Conservation (phyloP, 2,329 filamentous ascomycete species). For the Paradendryphiella salina region DNA sequence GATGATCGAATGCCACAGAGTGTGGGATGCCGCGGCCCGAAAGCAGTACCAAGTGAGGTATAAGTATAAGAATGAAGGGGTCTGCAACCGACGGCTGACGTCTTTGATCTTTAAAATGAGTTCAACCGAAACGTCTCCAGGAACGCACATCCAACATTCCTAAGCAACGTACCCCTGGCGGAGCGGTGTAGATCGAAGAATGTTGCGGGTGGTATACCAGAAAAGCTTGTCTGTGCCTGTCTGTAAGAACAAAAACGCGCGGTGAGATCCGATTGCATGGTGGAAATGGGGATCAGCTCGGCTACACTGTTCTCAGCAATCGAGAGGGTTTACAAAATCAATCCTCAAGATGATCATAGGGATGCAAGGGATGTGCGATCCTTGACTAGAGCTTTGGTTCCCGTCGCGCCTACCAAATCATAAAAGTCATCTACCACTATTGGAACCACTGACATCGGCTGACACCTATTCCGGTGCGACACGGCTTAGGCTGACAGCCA, state of each 20-base stretch:
- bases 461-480: background rate
- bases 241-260: background rate
- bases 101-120: background rate
- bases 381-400: background rate
- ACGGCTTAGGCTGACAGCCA: background rate
- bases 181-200: background rate
- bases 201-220: background rate
- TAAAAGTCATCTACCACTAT: background rate
- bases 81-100: background rate
- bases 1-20: background rate
- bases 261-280: background rate
- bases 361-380: background rate
- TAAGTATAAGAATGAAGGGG: slow-evolving; percentile 4
- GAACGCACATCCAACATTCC: background rate
- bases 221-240: background rate
- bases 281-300: background rate
- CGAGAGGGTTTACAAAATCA: background rate
- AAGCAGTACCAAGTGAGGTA: background rate
- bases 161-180: slow-evolving; percentile 3
- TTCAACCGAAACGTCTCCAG: background rate
- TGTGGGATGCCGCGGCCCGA: background rate
- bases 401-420: background rate
- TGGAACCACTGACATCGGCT: background rate
- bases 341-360: background rate
- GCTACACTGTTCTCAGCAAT: background rate